Evolutionary conservation across 1,139 yeast species (phyloP), one percentile per base, ranked within the genome.

Genomic region (Hansenula sp.): DNA sequence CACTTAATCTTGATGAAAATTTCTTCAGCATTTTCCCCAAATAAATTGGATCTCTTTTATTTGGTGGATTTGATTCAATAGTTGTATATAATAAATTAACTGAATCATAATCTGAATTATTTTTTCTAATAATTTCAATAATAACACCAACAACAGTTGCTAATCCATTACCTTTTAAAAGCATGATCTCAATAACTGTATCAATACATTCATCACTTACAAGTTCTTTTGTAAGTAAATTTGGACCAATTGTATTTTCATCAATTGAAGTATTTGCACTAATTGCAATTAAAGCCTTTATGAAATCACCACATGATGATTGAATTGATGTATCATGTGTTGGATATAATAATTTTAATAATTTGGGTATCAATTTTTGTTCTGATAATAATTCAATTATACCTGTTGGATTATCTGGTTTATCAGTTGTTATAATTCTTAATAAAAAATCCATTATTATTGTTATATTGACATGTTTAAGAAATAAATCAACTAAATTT

Each of bases 131-230:
- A 44, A 92, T 82, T 60, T 92, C 98, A 57, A 92, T 92, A 35
- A 94, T 85, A 40, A 92, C 88, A 8, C 97, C 96, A 14, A 92
- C 97, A 20, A 96, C 95, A 40, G 92, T 88, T 21, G 95, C 87
- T 52, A 92, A 69, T 1, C 96, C 96, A 44, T 86, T 79, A 1
- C 97, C 96, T 31, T 64, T 54, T 44, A 75, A 67, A 26, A 89
- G 69, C 86, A 94, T 92, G 49, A 85, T 77, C 20, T 75, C 64
- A 38, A 94, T 81, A 41, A 92, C 70, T 41, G 68, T 68, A 35
- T 71, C 66, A 28, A 81, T 69, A 65, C 85, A 80, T 41, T 76
- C 77, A 36, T 81, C 83, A 43, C 82, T 75, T 9, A 90, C 97
- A 39, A 92, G 73, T 58, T 90, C 90, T 44, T 97, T 73, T 2